Percentiles rank a stretch among this genome's conserved stretches.
Conservation (phyloP, 208 protist genomes). For the Wallacemonas sp. region DNA sequence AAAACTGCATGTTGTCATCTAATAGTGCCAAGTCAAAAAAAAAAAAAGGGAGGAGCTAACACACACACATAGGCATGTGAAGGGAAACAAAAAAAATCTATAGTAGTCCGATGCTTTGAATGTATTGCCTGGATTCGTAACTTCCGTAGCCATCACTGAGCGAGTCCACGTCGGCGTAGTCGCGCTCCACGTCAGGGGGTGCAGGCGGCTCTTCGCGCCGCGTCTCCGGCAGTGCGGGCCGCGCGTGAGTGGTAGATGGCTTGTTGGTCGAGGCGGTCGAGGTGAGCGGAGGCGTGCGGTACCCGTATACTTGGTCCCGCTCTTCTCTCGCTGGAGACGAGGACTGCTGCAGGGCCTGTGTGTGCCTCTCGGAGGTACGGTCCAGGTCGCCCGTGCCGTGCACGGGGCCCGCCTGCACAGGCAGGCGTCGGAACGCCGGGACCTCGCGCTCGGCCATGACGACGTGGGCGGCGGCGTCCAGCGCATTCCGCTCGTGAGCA, state of each 20-base stretch:
- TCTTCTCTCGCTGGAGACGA: not conserved
- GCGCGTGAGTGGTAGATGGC: not conserved
- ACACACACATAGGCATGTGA: too few species aligned
- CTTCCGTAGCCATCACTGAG: constrained; percentile 88
- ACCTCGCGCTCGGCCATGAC: constrained; percentile 28
- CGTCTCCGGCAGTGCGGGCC: not conserved
- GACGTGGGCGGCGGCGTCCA: not conserved
- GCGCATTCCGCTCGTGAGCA: constrained; percentile 3
- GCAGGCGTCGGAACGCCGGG: constrained; percentile 36
- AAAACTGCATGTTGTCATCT: too few species aligned
- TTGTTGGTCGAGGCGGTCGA: constrained; percentile 2
- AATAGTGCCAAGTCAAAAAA: constrained; percentile 2
- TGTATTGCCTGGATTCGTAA: constrained; percentile 86
- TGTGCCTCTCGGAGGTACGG: too few species aligned
- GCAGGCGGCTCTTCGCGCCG: not conserved
- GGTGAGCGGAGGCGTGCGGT: too few species aligned
- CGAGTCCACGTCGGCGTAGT: constrained; percentile 55
- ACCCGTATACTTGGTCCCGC: too few species aligned
- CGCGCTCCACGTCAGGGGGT: constrained; percentile 1
- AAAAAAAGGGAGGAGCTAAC: constrained; percentile 21
- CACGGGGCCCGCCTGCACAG: too few species aligned
- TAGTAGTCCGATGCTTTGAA: constrained; percentile 73
- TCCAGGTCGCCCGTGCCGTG: too few species aligned
- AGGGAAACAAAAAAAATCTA: constrained; percentile 22
- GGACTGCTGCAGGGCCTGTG: constrained; percentile 5